Evolutionary conservation across 2,329 filamentous ascomycete species (phyloP).

Genomic region (Colletotrichum scovillei): DNA sequence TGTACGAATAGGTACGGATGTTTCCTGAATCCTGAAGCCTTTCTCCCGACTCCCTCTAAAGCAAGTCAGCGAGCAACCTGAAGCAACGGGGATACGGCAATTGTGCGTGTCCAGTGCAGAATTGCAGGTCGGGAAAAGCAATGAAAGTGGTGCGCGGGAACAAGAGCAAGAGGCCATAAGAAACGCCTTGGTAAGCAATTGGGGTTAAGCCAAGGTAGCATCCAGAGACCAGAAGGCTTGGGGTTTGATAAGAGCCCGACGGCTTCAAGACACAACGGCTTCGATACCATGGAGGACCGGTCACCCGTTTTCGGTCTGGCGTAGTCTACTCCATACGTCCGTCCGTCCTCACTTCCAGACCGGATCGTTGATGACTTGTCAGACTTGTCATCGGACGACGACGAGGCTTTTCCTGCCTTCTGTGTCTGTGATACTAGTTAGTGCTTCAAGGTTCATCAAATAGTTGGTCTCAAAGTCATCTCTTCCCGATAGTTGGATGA

Average conservation of each 20-base stretch:
- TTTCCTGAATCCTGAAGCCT: background rate
- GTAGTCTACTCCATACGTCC: background rate
- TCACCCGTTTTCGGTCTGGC: background rate
- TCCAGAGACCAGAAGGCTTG: background rate
- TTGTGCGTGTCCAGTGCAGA: background rate
- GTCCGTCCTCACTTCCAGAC: background rate
- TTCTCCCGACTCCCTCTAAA: background rate
- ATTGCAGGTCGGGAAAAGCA: slow-evolving; percentile 11
- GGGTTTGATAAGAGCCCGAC: slow-evolving; percentile 4
- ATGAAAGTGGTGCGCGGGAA: background rate
- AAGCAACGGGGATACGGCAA: background rate
- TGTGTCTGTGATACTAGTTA: background rate
- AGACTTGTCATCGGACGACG: background rate
- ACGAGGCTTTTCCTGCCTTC: background rate
- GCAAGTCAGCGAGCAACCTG: background rate
- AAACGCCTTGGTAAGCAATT: background rate
- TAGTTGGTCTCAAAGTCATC: background rate
- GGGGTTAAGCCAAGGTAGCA: background rate
- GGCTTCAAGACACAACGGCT: slow-evolving; percentile 4
- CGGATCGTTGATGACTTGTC: background rate
- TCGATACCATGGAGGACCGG: background rate
- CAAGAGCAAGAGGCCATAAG: background rate
- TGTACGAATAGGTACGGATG: too few relatives aligned
- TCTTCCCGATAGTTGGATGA: background rate
- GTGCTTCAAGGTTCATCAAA: background rate